Evolutionary conservation across 129 eudicot species (phyloP).

Genomic region (Helianthus annuus): HanXRQr2.0-SUNRISE NC_035447.2:20334057-20334556

Average conservation of each 20-base stretch:
- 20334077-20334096: neutral
- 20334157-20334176: slow-evolving; percentile 91
- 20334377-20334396: slow-evolving; percentile 29
- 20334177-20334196: slow-evolving; percentile 90
- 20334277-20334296: slow-evolving; percentile 23
- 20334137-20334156: slow-evolving; percentile 83
- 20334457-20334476: slow-evolving; percentile 24
- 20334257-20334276: slow-evolving; percentile 46
- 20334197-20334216: slow-evolving; percentile 68
- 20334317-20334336: slow-evolving; percentile 43
- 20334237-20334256: slow-evolving; percentile 32
- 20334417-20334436: slow-evolving; percentile 37
- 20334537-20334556: slow-evolving; percentile 31
- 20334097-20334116: slow-evolving; percentile 30
- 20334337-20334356: slow-evolving; percentile 36
- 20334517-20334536: slow-evolving; percentile 32
- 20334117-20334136: slow-evolving; percentile 91
- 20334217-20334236: slow-evolving; percentile 56
- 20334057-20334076: neutral
- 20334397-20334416: slow-evolving; percentile 39
- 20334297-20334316: slow-evolving; percentile 34
- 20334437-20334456: slow-evolving; percentile 32
- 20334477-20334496: slow-evolving; percentile 36
- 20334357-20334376: slow-evolving; percentile 26
- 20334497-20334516: slow-evolving; percentile 19